Evolutionary conservation across 2,329 filamentous ascomycete species (phyloP).

Genomic region (Fusarium irregulare): DNA sequence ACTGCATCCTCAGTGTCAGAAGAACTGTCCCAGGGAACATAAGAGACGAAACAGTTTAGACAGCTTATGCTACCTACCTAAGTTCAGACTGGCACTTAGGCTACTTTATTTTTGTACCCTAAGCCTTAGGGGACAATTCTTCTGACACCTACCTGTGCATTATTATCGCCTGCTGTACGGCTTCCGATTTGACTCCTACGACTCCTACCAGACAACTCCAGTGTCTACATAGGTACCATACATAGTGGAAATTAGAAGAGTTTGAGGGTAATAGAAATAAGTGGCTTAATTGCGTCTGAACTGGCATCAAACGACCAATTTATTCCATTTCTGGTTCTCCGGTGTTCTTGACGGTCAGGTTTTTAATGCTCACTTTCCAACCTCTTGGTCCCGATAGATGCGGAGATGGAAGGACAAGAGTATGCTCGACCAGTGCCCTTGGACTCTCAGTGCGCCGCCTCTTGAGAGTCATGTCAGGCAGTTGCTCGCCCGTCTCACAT

Average conservation of each 20-base stretch:
- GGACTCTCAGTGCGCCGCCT: background rate
- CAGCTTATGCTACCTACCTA: too few species aligned
- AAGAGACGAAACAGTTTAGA: too few species aligned
- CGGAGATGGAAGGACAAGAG: background rate
- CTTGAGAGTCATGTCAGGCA: background rate
- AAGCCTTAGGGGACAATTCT: too few species aligned
- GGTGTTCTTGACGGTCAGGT: background rate
- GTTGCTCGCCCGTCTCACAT: background rate
- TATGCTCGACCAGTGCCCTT: background rate
- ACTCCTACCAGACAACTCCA: background rate
- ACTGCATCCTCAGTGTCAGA: background rate
- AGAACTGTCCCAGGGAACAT: too few species aligned
- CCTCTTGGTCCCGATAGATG: background rate
- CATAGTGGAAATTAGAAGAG: background rate
- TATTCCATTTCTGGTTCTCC: background rate
- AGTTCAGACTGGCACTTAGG: too few species aligned
- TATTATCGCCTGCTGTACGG: background rate
- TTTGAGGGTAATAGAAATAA: background rate
- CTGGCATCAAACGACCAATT: background rate
- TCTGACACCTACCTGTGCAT: too few species aligned
- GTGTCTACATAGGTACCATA: background rate
- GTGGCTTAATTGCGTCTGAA: background rate
- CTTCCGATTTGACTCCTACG: constrained; percentile 6
- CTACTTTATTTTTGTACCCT: too few species aligned
- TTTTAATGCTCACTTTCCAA: background rate